A percentile compares a stretch with the other conserved stretches of the same genome.
These are phyloP conservation scores for Xeromyces bisporus DNA, from an alignment of 495 filamentous ascomycete genomes.

Conservation along the genomic window DNA sequence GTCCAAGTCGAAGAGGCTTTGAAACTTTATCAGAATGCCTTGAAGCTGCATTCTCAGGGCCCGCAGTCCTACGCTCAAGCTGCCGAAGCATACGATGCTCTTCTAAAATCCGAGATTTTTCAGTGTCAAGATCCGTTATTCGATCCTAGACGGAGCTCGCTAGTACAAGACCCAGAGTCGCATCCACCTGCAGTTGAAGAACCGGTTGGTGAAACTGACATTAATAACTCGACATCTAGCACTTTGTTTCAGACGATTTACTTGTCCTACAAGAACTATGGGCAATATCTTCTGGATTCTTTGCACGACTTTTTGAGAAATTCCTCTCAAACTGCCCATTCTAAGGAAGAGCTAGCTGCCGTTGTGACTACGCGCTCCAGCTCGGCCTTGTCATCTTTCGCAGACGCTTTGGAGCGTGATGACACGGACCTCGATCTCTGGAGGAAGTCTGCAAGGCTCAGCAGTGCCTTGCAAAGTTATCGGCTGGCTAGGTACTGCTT, in stretches of 20 bases:
- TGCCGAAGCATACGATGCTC: constrained; percentile 60
- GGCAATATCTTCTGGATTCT: constrained; percentile 69
- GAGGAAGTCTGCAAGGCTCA: constrained; percentile 68
- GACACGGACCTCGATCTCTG: constrained; percentile 90
- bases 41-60: constrained; percentile 85
- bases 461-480: constrained; percentile 53
- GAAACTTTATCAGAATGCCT: constrained; percentile 81
- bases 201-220: constrained; percentile 22
- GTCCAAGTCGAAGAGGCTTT: constrained; percentile 94
- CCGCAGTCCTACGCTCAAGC: constrained; percentile 59
- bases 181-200: constrained; percentile 26
- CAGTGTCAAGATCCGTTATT: constrained; percentile 69
- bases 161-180: constrained; percentile 39
- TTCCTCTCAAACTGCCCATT: constrained; percentile 13
- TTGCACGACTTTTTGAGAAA: constrained; percentile 31
- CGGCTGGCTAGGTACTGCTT: constrained; percentile 73
- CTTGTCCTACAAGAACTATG: constrained; percentile 87
- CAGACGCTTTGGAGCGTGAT: constrained; percentile 69
- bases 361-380: constrained; percentile 12
- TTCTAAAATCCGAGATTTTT: constrained; percentile 90
- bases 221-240: constrained; percentile 52
- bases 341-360: constrained; percentile 19
- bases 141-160: constrained; percentile 50
- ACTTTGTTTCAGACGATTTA: constrained; percentile 79
- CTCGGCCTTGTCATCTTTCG: constrained; percentile 41